phyloP scores from a whole-genome alignment of 2,329 filamentous ascomycete genomes.

The Xylaria sp. region DNA sequence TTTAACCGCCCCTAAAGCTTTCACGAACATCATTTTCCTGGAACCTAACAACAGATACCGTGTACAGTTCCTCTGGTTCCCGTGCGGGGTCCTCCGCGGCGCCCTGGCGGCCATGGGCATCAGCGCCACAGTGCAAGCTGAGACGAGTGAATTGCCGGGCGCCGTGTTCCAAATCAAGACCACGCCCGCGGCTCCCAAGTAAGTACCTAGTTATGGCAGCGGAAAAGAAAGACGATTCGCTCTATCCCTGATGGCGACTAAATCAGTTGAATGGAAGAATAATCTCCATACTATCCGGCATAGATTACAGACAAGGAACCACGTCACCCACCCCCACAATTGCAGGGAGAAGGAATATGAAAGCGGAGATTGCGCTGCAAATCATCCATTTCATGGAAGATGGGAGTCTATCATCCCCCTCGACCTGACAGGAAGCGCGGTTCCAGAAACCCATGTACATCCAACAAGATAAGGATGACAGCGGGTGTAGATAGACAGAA shows the following conservation, averaged over 20 bases:
- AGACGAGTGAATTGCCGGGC: slow-evolving; percentile 84
- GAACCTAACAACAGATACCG: neutral
- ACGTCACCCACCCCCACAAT: too few species aligned
- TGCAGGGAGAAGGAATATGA: too few species aligned
- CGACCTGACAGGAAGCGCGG: too few species aligned
- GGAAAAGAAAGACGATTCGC: neutral
- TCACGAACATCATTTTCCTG: neutral
- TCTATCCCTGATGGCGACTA: too few species aligned
- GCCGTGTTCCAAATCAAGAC: slow-evolving; percentile 98
- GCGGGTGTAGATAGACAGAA: neutral
- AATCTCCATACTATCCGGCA: neutral
- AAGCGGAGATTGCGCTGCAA: too few species aligned
- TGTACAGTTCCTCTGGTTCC: slow-evolving; percentile 88
- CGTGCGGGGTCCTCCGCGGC: slow-evolving; percentile 90
- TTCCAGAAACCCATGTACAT: neutral
- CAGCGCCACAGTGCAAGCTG: slow-evolving; percentile 88
- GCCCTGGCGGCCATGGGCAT: slow-evolving; percentile 94
- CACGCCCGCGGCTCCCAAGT: slow-evolving; percentile 57
- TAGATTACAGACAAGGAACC: neutral
- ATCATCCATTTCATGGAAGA: neutral
- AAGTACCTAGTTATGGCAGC: neutral
- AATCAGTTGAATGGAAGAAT: neutral
- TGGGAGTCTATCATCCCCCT: neutral
- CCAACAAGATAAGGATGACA: neutral
- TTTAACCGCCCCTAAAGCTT: neutral